Evolutionary conservation across 2,329 filamentous ascomycete genomes (phyloP), one percentile per base, ranked within the genome.

Genomic region (Verticillium isaacii): DNA sequence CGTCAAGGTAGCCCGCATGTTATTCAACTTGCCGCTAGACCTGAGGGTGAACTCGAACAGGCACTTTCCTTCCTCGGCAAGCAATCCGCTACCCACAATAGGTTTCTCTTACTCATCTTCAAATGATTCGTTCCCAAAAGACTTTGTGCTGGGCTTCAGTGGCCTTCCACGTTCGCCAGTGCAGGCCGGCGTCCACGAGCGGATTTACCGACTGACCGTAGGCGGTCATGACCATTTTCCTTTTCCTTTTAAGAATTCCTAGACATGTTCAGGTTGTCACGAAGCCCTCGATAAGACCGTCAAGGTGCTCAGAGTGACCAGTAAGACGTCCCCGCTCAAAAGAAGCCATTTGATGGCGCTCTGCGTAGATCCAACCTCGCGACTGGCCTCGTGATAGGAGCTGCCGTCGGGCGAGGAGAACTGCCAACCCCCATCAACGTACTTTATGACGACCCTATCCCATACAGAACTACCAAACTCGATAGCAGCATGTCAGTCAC

Each of bases 391-490:
- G 29, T 29, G 69, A 66, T 77, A 80, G 68, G 80, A 81, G 0
- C 69, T 74, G 14, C 78, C 78, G 34, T 78, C 74, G 0, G 65
- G 63, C 0, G 72, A 62, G 66, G 80, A 80, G 3, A 81, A n/a
- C 66, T 81, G 78, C 2, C 80, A 64, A 1, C 73, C 77, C 5
- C 68, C 66, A 64, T 81, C 71, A 36, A 69, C 70, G 57, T 75
- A 80, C 67, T 81, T 80, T 41, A 71, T 65, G 2, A 80, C 66
- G 5, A 80, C 52, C 77, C 77, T 79, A 32, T 75, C 76, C 72
- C 73, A 79, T 25, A 79, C 74, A 1, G 77, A 77, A 7, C 70
- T 71, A 29, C 79, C 76, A 73, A 73, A 78, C 32, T 78, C 74
- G 0, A 64, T 63, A 36, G 39, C 39, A n/a, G 39, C 2, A 29